Evolutionary conservation across 441 rosid species (phyloP).

Genomic region (Iberis amara): DNA sequence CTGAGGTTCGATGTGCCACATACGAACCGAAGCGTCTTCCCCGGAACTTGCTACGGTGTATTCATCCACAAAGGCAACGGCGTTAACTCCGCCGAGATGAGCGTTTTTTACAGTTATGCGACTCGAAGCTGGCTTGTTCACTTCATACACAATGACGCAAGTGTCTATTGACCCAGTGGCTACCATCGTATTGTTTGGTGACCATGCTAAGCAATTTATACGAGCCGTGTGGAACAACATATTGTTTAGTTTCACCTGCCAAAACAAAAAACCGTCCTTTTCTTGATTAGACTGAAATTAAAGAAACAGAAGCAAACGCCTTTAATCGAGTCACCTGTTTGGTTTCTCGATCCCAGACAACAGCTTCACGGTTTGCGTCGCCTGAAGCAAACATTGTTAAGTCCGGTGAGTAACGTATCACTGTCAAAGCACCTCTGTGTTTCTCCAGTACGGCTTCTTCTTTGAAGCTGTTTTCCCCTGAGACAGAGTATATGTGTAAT

Average conservation of each 20-base stretch:
- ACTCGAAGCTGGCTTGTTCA: constrained; percentile 76
- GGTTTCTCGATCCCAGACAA: constrained; percentile 72
- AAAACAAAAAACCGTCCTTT: not conserved
- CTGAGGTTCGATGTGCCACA: constrained; percentile 56
- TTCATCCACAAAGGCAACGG: constrained; percentile 62
- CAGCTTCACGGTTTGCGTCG: constrained; percentile 74
- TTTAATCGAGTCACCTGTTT: constrained; percentile 56
- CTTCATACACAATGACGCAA: constrained; percentile 70
- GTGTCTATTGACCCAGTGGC: constrained; percentile 93
- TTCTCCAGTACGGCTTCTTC: constrained; percentile 79
- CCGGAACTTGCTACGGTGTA: constrained; percentile 66
- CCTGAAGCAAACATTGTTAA: constrained; percentile 85
- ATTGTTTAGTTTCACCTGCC: constrained; percentile 80
- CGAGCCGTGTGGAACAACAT: constrained; percentile 91
- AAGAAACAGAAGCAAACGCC: not conserved
- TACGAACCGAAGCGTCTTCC: constrained; percentile 87
- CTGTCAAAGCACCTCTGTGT: constrained; percentile 81
- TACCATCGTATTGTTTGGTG: constrained; percentile 70
- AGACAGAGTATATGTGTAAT: constrained; percentile 62
- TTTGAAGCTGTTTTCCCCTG: constrained; percentile 46
- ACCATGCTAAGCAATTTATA: constrained; percentile 91
- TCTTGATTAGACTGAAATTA: constrained; percentile 14
- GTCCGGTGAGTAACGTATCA: constrained; percentile 81
- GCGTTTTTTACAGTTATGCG: constrained; percentile 76
- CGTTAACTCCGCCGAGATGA: constrained; percentile 85